phyloP scores from a whole-genome alignment of 1,284 basidiomycete genomes.

The Acaromyces ingoldii region DNA sequence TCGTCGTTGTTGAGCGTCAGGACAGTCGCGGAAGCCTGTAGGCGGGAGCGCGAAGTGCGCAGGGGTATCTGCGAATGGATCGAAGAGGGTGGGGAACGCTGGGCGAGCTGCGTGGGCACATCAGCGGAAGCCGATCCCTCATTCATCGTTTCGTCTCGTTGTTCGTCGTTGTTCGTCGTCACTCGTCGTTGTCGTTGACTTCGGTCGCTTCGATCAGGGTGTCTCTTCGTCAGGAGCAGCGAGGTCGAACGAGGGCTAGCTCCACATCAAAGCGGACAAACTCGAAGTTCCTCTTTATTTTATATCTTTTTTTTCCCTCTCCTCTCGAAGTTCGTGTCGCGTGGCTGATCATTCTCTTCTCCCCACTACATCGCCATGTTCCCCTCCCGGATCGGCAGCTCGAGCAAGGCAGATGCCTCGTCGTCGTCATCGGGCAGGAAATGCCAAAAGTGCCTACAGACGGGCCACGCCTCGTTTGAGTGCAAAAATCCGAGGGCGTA shows the following conservation, averaged over 20 bases:
- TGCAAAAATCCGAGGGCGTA: conserved; percentile 11
- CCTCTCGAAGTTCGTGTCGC: too few relatives aligned
- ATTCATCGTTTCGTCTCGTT: not conserved
- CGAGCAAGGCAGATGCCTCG: not conserved
- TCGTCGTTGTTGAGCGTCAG: too few relatives aligned
- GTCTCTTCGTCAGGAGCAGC: too few relatives aligned
- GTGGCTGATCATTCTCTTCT: too few relatives aligned
- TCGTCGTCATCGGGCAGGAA: not conserved
- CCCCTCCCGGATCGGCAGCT: conserved; percentile 4
- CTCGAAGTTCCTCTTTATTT: too few relatives aligned
- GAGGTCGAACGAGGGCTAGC: too few relatives aligned
- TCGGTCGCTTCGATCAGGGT: too few relatives aligned
- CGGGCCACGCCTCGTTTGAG: conserved; percentile 11
- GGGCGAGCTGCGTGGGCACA: not conserved
- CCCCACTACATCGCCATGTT: conserved; percentile 5
- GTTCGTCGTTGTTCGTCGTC: too few relatives aligned
- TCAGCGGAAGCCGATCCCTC: not conserved
- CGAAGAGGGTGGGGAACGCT: conserved; percentile 2
- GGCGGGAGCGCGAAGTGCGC: not conserved
- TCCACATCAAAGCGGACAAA: too few relatives aligned
- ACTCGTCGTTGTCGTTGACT: too few relatives aligned
- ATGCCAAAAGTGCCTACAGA: conserved; percentile 12
- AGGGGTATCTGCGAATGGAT: not conserved
- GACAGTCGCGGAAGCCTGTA: too few relatives aligned
- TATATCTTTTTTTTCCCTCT: not conserved